Conservation (phyloP, 1,139 yeast genomes). For the Scheffersomyces segobiensis region DNA sequence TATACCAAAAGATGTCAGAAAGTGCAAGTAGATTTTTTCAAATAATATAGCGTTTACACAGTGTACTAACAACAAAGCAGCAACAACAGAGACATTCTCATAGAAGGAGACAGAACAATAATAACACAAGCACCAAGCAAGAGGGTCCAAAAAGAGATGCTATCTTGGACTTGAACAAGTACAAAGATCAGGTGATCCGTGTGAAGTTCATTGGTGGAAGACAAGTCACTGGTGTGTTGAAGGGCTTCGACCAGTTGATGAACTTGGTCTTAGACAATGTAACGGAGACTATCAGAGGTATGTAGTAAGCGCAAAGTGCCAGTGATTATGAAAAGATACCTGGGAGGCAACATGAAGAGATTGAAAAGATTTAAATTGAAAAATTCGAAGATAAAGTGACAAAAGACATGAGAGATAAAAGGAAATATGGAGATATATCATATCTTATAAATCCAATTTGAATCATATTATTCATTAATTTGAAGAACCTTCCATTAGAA, state of each 20-base stretch:
- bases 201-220: slow-evolving; percentile 91
- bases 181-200: slow-evolving; percentile 69
- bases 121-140: slow-evolving; percentile 39
- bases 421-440: not conserved
- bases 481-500: too few species aligned
- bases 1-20: not conserved
- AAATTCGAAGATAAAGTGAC: not conserved
- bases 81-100: slow-evolving; percentile 12
- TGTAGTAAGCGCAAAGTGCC: slow-evolving; percentile 14
- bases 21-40: not conserved
- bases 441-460: not conserved
- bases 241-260: slow-evolving; percentile 92
- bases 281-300: slow-evolving; percentile 63
- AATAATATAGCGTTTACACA: not conserved
- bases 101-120: slow-evolving; percentile 26
- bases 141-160: slow-evolving; percentile 90
- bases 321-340: not conserved
- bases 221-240: slow-evolving; percentile 70
- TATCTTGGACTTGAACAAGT: slow-evolving; percentile 76
- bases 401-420: not conserved
- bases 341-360: not conserved
- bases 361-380: not conserved
- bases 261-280: slow-evolving; percentile 88
- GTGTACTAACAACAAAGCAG: not conserved
- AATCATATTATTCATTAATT: too few species aligned